Base-by-base conservation (phyloP, 2,329 filamentous ascomycete species). In the Xylariaceae sp. region DNA sequence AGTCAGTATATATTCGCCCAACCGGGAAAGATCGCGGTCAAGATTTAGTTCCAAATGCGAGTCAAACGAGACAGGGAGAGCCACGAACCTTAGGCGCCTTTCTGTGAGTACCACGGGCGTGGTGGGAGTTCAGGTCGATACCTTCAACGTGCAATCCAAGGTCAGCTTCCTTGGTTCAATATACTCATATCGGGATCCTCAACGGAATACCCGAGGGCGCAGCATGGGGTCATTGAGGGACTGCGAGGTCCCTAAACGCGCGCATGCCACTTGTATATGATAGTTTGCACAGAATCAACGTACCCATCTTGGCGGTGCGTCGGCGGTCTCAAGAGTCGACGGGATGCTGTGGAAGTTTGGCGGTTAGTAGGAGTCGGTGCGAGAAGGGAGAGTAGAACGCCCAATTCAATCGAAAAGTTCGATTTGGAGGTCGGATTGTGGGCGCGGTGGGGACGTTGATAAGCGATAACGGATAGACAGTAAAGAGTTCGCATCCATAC, bases 41-140 rank as follows among this genome's bases (percentile, higher is more conserved):
- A 19, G 15, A 29, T 5, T 32, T 12, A 36, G 15, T 39, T 47
- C 18, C 22, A 26, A 15, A 39, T 12, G 10, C 10, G 34, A 44
- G 21, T 18, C 8, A 8, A 39, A 49, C 2, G 50, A 12, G 26
- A 32, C 2, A n/a, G 21, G 9, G 5, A 32, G 3, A n/a, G 21
- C 21, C 1, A 58, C 58, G 39, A 16, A 60, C 58, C 58, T 96
- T 96, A 72, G 92, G 89, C 68, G 89, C 90, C 84, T 88, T 90
- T 77, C 91, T 89, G 83, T 96, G 91, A 65, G 83, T 85, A 73
- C 72, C 76, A 72, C 81, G 81, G 71, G 84, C 80, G 75, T 87
- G 84, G 77, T 87, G 83, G 68, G 77, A 77, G 75, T 85, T 78
- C 70, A 87, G 79, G 84, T 87, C 84, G 76, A 86, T 86, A 84